A percentile compares a stretch with the other conserved stretches of the same genome.
Evolutionary conservation across 345 rosid genomes (phyloP).

Genomic region (Boechera divaricarpa): DNA sequence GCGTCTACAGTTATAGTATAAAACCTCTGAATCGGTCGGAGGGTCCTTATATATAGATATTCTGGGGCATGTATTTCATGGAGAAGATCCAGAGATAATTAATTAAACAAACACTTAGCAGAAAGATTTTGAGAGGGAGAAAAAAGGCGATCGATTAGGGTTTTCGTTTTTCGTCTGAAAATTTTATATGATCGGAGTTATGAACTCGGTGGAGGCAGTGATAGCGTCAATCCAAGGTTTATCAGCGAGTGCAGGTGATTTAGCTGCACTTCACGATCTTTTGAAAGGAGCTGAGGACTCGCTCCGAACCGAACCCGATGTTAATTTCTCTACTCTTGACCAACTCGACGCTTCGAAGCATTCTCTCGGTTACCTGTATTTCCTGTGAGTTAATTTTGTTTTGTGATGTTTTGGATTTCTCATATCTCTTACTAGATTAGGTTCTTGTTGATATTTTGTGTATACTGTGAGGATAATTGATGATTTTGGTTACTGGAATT

Average conservation of each 20-base stretch:
- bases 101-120: background rate
- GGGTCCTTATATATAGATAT: background rate
- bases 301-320: conserved; percentile 55
- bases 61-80: background rate
- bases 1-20: background rate
- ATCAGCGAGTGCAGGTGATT: conserved; percentile 56
- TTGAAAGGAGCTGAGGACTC: conserved; percentile 60
- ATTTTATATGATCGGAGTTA: conserved; percentile 25
- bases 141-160: conserved; percentile 47
- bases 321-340: conserved; percentile 58
- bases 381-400: conserved; percentile 55
- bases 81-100: conserved; percentile 32
- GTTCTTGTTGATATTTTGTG: background rate
- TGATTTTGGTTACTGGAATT: background rate
- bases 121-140: conserved; percentile 36
- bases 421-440: background rate
- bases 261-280: conserved; percentile 54
- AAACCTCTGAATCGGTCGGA: background rate
- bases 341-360: conserved; percentile 71
- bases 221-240: conserved; percentile 71
- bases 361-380: conserved; percentile 76
- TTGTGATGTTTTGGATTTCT: conserved; percentile 19
- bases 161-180: conserved; percentile 9
- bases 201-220: conserved; percentile 56
- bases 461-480: background rate